phyloP scores from a whole-genome alignment of 2,329 filamentous ascomycete genomes.

The Ceratocystis colombiana region DNA sequence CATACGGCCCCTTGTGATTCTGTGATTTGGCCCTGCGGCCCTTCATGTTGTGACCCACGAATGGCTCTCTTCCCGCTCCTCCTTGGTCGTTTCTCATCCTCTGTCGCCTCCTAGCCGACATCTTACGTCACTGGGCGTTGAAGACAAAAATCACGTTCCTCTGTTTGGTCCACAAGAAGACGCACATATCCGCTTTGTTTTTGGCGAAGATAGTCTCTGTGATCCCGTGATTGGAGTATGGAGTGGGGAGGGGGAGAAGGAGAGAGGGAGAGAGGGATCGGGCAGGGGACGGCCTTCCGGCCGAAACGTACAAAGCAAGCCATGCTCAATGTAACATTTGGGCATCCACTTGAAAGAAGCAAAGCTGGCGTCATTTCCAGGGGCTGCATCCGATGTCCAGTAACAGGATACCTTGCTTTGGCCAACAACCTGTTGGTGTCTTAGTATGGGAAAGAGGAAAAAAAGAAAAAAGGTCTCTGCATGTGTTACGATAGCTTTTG shows the following conservation, averaged over 20 bases:
- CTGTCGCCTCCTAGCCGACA: neutral
- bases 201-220: no score
- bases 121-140: slow-evolving; percentile 4
- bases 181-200: slow-evolving; percentile 2
- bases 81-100: slow-evolving; percentile 2
- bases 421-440: neutral
- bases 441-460: slow-evolving; percentile 15
- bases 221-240: slow-evolving; percentile 4
- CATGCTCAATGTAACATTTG: neutral
- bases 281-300: neutral
- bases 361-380: slow-evolving; percentile 31
- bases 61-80: neutral
- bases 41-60: slow-evolving; percentile 2
- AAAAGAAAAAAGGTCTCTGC: slow-evolving; percentile 15
- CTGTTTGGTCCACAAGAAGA: neutral
- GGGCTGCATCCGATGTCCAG: slow-evolving; percentile 30
- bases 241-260: neutral
- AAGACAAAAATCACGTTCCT: neutral
- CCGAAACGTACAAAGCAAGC: neutral
- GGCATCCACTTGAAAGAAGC: neutral
- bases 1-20: neutral
- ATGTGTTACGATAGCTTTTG: slow-evolving; percentile 1
- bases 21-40: neutral
- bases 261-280: neutral
- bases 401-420: neutral